Base-by-base conservation (phyloP, 1,139 yeast genomes). In the Taphrina flavorubra region DNA sequence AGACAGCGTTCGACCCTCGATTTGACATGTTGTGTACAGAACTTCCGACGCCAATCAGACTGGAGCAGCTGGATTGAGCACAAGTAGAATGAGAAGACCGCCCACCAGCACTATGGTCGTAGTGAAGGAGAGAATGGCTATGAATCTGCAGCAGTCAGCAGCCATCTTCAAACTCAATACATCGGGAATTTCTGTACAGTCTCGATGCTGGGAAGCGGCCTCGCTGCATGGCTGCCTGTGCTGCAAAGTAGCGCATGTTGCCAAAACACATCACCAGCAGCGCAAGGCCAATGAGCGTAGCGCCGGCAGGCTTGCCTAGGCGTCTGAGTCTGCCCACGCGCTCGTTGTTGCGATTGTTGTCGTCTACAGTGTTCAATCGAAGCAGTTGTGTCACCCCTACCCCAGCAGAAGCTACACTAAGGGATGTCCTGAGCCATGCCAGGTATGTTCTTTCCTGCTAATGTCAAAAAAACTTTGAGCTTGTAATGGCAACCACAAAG, bases 301-400 rank as follows among this genome's bases (percentile, higher is more conserved):
- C 67, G 14, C 67, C 67, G 2, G 67, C 67, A 10, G 67, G 67
- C 37, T 63, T 63, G 46, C 67, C 67, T 8, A 63, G 51, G 13
- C 51, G 42, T 25, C 67, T 18, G n/a, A 63, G 55, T 6, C 58
- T 53, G 10, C 59, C 61, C 6, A 51, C 55, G 14, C 40, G 16
- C 11, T 44, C 44, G 25, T 63, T 57, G 34, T 63, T 31, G 13
- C 51, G 51, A 36, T 56, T 39, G 10, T 36, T 31, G 18, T 53
- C 51, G 13, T 55, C 51, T 4, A 55, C 37, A 6, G 67, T 63
- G 46, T 63, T 57, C 11, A 63, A 46, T 16, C 67, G 51, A 7
- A 63, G 49, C 34, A 63, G 40, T 16, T 63, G 67, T 8, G 67
- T 63, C 47, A 63, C 67, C 6, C 55, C 67, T 10, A 63, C 67